Evolutionary conservation across 805 yeast species (phyloP), one percentile per base, ranked within the genome.

Genomic region (Zygotorulaspora chibaensis): DNA sequence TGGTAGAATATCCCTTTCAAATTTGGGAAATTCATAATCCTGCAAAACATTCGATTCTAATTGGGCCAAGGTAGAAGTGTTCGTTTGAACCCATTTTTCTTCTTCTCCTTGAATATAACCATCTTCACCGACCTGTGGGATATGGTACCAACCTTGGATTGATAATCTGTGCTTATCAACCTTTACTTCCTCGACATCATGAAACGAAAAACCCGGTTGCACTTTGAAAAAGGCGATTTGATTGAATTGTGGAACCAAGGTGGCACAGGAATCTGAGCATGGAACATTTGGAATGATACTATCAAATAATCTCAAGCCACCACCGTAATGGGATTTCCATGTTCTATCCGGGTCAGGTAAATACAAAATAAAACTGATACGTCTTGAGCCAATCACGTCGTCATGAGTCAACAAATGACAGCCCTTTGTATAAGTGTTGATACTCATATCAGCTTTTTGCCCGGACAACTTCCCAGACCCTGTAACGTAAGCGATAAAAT

Each of bases 101-200:
- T 87, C 89, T 61, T 88, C 96, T 5, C 95, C 95, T 30, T 79
- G 80, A 15, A 81, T 75, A 59, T 66, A 91, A 0, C 97, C 98
- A 28, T 77, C 81, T 66, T 93, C 99, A 8, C 96, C 97, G 9
- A 70, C 70, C 63, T 93, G 98, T 3, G 99, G 99, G 42, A 90
- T 87, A 65, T 93, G 99, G 62, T 91, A 95, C 99, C 99, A 95
- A 1, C 99, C 99, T 59, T 93, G 96, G 49, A 93, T 87, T 0
- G 96, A 87, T 29, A 93, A 70, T 59, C 99, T 76, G 52, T 89
- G 95, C 61, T 84, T 87, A 60, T 90, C 96, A 1, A 83, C 96
- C 50, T 83, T 77, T 1, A 95, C 99, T 65, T 93, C 99, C 68
- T 95, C 98, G 10, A 93, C 99, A 58, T 95, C 99, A 65, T 93